phyloP scores from a whole-genome alignment of 2,329 filamentous ascomycete genomes.

The Diaporthe eres region DNA sequence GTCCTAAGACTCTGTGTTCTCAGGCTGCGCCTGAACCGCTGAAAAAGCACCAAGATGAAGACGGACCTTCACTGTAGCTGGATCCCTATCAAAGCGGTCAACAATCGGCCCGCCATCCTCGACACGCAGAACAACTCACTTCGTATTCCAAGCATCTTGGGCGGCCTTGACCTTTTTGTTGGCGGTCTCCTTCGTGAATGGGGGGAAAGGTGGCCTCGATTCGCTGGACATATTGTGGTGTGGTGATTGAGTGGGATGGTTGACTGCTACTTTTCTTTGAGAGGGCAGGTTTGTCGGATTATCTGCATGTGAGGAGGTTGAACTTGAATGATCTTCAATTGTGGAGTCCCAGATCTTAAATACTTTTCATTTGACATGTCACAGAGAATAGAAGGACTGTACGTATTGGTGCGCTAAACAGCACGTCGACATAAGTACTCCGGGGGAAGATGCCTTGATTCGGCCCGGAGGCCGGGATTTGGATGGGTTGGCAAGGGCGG shows the following conservation, averaged over 20 bases:
- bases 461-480: slow-evolving; percentile 22
- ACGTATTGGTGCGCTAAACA: background rate
- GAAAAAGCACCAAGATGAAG: background rate
- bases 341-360: background rate
- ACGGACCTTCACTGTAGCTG: slow-evolving; percentile 68
- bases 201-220: slow-evolving; percentile 69
- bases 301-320: background rate
- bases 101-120: background rate
- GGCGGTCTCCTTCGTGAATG: slow-evolving; percentile 81
- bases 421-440: background rate
- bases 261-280: background rate
- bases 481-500: slow-evolving; percentile 4
- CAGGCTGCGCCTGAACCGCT: background rate
- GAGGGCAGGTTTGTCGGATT: background rate
- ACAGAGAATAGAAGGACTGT: background rate
- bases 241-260: background rate
- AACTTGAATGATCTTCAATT: background rate
- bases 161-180: slow-evolving; percentile 84
- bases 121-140: slow-evolving; percentile 58
- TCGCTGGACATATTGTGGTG: slow-evolving; percentile 44
- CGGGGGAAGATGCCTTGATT: background rate
- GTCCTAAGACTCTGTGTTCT: background rate
- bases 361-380: background rate
- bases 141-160: slow-evolving; percentile 86
- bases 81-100: slow-evolving; percentile 64